phyloP scores from a whole-genome alignment of 371 early-diverging fungal species.

The Lichtheimia corymbifera region DNA sequence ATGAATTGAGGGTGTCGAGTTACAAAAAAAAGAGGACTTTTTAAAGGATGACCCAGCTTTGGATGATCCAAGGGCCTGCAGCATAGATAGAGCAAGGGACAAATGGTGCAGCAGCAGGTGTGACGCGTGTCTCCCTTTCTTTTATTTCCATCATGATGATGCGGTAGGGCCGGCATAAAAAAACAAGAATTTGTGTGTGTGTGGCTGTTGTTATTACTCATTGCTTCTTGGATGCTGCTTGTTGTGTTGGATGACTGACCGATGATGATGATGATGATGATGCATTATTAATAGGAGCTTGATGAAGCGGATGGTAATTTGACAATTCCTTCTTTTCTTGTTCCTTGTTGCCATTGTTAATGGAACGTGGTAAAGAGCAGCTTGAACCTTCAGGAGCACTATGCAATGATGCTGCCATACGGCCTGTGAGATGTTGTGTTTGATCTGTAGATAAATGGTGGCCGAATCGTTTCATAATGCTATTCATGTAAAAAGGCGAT shows the following conservation, averaged over 20 bases:
- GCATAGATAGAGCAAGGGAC: too few species aligned
- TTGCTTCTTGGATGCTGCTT: too few species aligned
- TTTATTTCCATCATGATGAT: too few species aligned
- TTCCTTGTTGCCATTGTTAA: neutral
- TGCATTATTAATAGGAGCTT: neutral
- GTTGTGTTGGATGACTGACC: neutral
- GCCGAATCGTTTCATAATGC: constrained; percentile 14
- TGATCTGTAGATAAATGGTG: constrained; percentile 14
- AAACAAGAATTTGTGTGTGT: too few species aligned
- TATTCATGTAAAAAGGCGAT: constrained; percentile 14
- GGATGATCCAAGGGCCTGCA: too few species aligned
- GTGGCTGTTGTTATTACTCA: too few species aligned
- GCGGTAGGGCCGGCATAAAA: too few species aligned
- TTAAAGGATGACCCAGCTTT: too few species aligned
- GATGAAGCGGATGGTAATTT: neutral
- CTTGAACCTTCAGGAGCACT: constrained; percentile 16
- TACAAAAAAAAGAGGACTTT: too few species aligned
- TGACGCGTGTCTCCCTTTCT: too few species aligned
- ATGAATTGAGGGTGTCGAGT: too few species aligned
- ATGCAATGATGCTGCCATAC: constrained; percentile 11
- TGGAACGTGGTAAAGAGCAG: constrained; percentile 6
- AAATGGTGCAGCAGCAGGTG: too few species aligned
- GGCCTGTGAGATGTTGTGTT: constrained; percentile 3
- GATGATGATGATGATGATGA: neutral
- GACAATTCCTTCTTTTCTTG: neutral